A percentile compares a stretch with the other conserved stretches of the same genome.
phyloP scores from a whole-genome alignment of 2,329 filamentous ascomycete species.

The Alternaria gansuensis region DNA sequence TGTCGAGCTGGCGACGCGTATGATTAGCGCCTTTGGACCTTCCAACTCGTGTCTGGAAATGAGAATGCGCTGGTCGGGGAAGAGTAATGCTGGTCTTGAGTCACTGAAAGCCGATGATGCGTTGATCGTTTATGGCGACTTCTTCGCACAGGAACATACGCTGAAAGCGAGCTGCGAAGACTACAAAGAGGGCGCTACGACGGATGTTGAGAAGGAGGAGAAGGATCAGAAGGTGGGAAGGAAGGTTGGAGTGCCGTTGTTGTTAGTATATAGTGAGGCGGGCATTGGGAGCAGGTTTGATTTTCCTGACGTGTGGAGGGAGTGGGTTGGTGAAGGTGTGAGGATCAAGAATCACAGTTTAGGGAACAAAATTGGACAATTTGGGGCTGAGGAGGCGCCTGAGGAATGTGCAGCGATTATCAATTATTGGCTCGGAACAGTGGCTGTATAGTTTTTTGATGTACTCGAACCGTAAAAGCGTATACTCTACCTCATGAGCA shows the following conservation, averaged over 20 bases:
- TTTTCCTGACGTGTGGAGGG: slow-evolving; percentile 61
- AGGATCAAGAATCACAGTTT: slow-evolving; percentile 61
- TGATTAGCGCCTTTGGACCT: slow-evolving; percentile 56
- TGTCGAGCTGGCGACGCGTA: slow-evolving; percentile 61
- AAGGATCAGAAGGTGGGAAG: slow-evolving; percentile 56
- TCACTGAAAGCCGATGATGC: slow-evolving; percentile 37
- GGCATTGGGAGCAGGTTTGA: slow-evolving; percentile 62
- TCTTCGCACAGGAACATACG: slow-evolving; percentile 54
- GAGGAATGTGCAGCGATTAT: slow-evolving; percentile 52
- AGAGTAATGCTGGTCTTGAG: slow-evolving; percentile 17
- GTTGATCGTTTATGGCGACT: slow-evolving; percentile 56
- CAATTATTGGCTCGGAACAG: neutral
- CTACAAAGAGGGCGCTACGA: slow-evolving; percentile 62
- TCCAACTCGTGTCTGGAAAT: slow-evolving; percentile 52
- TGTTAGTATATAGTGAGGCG: slow-evolving; percentile 62
- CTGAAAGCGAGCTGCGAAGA: slow-evolving; percentile 65
- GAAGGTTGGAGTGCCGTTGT: slow-evolving; percentile 58
- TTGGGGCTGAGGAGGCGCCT: slow-evolving; percentile 64
- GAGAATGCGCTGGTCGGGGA: slow-evolving; percentile 52
- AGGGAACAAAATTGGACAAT: slow-evolving; percentile 63
- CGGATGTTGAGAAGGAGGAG: slow-evolving; percentile 63
- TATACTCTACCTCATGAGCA: too few relatives aligned
- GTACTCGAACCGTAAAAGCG: neutral
- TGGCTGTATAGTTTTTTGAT: neutral
- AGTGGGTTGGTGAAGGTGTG: slow-evolving; percentile 56